These are phyloP conservation scores for Mycena vitilis DNA, from an alignment of 768 basidiomycete genomes.

Conservation along the genomic window DNA sequence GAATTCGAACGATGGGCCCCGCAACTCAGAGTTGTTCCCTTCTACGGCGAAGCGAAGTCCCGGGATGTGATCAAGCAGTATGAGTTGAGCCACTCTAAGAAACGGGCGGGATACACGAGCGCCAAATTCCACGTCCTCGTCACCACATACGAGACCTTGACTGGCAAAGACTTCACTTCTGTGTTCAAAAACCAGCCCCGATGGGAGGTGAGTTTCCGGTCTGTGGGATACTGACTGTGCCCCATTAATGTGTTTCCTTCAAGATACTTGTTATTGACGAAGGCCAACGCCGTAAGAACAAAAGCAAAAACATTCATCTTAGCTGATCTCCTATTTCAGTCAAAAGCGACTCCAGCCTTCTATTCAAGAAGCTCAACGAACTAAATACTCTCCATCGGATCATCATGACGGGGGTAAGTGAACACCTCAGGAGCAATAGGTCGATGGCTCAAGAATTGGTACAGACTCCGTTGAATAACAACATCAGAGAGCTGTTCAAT, in stretches of 20 bases:
- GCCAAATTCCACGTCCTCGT: constrained; percentile 90
- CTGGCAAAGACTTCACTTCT: constrained; percentile 73
- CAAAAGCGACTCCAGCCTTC: constrained; percentile 82
- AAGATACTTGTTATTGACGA: constrained; percentile 90
- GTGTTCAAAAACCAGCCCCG: constrained; percentile 87
- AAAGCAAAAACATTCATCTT: constrained; percentile 4
- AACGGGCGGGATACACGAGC: constrained; percentile 55
- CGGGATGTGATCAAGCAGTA: constrained; percentile 85
- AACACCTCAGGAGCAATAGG: background rate
- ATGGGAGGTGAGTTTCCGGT: constrained; percentile 74
- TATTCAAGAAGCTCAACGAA: constrained; percentile 87
- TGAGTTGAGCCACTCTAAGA: constrained; percentile 76
- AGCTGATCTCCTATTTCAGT: constrained; percentile 57
- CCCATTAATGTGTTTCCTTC: constrained; percentile 7
- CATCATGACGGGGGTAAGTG: constrained; percentile 86
- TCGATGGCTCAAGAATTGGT: constrained; percentile 6
- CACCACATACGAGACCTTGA: constrained; percentile 92
- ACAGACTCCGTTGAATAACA: constrained; percentile 96
- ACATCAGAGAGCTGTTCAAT: constrained; percentile 95
- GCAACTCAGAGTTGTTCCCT: constrained; percentile 81
- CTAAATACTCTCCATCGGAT: constrained; percentile 83
- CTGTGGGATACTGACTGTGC: background rate
- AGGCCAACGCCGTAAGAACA: constrained; percentile 83
- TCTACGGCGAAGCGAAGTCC: constrained; percentile 82
- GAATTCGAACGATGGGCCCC: constrained; percentile 94